Base-by-base conservation (phyloP, 148 eudicot species). In the Cornus controversa region DNA sequence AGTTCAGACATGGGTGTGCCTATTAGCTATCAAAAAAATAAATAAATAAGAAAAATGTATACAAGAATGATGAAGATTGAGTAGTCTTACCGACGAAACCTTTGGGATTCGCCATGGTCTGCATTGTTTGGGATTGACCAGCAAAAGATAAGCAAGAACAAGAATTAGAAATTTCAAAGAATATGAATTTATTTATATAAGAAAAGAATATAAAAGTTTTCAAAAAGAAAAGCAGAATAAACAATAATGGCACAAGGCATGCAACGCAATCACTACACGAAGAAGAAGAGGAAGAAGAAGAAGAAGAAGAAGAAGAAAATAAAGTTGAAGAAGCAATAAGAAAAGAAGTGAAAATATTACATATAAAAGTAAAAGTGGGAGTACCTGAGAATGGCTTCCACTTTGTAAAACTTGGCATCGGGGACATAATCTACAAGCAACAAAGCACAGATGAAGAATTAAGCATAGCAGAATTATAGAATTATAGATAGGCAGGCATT, bases 311-410 rank as follows among this genome's bases (percentile, higher is more conserved):
- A 31, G 2, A 31, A 31, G 4, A 31, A 29, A 29, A 29, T 29
- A 29, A 29, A 31, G 34, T 31, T 31, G 34, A 31, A 31, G 34
- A 31, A 31, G n/a, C 34, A 31, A 2, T 3, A 31, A 31, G 34
- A 31, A 31, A 31, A 2, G 34, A 31, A 31, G 4, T 5, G 34
- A 31, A 31, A 31, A 31, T n/a, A n/a, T n/a, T n/a, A n/a, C n/a
- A n/a, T n/a, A n/a, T n/a, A n/a, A n/a, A n/a, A n/a, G n/a, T n/a
- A 31, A 31, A 31, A 31, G 4, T 31, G 34, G 34, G 34, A 31
- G 34, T 0, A 92, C 97, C 97, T 92, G 68, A 93, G 77, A 71
- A 93, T 90, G 15, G 98, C 98, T 83, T 93, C 98, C 31, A 93
- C 81, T 84, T 93, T 93, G 96, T 91, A 93, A 77, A 91, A 93